A percentile compares a stretch with the other conserved stretches of the same genome.
Evolutionary conservation across 1,139 yeast genomes (phyloP).

Genomic region (Scheffersomyces insectosa): DNA sequence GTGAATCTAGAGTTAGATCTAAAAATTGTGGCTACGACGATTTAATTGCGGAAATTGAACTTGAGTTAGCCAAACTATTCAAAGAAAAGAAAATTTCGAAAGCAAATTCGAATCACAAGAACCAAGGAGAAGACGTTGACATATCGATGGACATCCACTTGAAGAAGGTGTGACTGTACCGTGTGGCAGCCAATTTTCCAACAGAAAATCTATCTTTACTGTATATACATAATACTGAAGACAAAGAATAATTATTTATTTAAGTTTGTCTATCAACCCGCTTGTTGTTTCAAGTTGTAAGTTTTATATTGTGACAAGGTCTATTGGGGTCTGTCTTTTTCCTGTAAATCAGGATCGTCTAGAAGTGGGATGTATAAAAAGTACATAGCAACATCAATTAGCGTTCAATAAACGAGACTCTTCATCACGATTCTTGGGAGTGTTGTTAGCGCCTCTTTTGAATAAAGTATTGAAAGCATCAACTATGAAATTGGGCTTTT

Average conservation of each 20-base stretch:
- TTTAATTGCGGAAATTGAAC: conserved; percentile 63
- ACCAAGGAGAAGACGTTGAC: conserved; percentile 3
- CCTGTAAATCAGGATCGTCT: too few relatives aligned
- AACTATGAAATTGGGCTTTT: background rate
- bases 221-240: background rate
- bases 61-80: conserved; percentile 59
- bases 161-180: conserved; percentile 3
- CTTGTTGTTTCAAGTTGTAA: conserved; percentile 4
- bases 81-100: conserved; percentile 49
- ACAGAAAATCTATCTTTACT: background rate
- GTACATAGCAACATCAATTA: too few relatives aligned
- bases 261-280: conserved; percentile 2
- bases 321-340: too few relatives aligned
- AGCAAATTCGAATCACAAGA: conserved; percentile 7
- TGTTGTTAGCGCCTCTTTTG: too few relatives aligned
- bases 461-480: too few relatives aligned
- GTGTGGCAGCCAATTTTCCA: background rate
- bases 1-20: conserved; percentile 74
- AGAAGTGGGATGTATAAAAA: too few relatives aligned
- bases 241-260: background rate
- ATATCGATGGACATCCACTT: conserved; percentile 12
- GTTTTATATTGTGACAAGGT: conserved; percentile 6
- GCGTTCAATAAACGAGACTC: too few relatives aligned
- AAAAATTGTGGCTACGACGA: conserved; percentile 66
- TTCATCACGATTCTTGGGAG: too few relatives aligned